Evolutionary conservation across 768 basidiomycete species (phyloP), one percentile per base, ranked within the genome.

Genomic region (Boletus insuetus): DNA sequence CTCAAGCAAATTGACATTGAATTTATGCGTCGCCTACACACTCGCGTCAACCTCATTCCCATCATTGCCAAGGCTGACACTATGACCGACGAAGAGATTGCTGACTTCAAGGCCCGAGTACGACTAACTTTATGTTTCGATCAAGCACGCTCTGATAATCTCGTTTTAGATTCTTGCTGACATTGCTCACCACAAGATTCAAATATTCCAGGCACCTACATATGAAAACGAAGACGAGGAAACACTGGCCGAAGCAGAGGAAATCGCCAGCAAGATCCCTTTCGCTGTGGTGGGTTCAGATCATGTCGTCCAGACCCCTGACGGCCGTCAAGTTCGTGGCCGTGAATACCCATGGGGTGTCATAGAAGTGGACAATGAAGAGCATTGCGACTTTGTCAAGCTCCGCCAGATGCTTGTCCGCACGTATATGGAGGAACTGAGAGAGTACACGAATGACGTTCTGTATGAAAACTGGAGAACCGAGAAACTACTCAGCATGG

Each of bases 161-260:
- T 58, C 47, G 53, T 22, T 37, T 17, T 62, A 96, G 94, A 89
- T 98, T 64, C 79, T 98, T 46, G 81, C 86, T 31, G 97, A 99
- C 73, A 97, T 99, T 63, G 85, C 86, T 20, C 84, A 94, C 73
- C 95, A 99, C 75, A 87, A 94, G 61, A 98, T 99, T 66, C 89
- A 92, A 63, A 98, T 98, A 69, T 99, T 97, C 87, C 89, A 96
- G 70, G 95, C 97, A 2, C 97, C 97, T 1, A 87, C 88, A 2
- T 98, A 99, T 66, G 95, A 98, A 55, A 94, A 95, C 62, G 97
- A 99, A 73, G 97, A 99, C 63, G 97, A 98, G 71, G 97, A 99
- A 77, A 97, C 95, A 1, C 77, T 98, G 54, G 92, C 93, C 6
- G 97, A 99, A 74, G 90, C 93, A 39, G 96, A 98, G 74, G 97